phyloP scores from a whole-genome alignment of 2,329 filamentous ascomycete species.

The Pseudocercospora pini-densiflorae region DNA sequence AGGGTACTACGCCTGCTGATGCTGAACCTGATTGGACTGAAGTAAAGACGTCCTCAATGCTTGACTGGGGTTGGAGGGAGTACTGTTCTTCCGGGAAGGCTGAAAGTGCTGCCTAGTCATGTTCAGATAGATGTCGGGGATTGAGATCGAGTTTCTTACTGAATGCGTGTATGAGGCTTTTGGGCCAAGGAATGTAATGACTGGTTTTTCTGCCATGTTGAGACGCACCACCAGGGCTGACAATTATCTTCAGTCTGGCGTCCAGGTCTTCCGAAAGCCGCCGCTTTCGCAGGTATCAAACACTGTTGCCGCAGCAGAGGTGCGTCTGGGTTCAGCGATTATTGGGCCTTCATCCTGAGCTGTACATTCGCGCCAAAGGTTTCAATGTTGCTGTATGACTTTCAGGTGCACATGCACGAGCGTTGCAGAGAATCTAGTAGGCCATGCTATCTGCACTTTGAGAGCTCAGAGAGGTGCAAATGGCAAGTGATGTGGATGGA shows the following conservation, averaged over 20 bases:
- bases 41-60: conserved; percentile 74
- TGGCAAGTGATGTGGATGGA: background rate
- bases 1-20: conserved; percentile 81
- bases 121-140: too few relatives aligned
- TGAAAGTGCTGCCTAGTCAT: conserved; percentile 28
- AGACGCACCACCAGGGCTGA: background rate
- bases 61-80: conserved; percentile 46
- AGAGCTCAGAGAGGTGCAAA: background rate
- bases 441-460: background rate
- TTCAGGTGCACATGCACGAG: background rate
- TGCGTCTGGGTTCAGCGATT: background rate
- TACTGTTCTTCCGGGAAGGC: conserved; percentile 28
- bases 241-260: background rate
- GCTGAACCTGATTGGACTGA: conserved; percentile 70
- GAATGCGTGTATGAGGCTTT: conserved; percentile 72
- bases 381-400: background rate
- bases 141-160: conserved; percentile 47
- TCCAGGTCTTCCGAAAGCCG: background rate
- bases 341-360: background rate
- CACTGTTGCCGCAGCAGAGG: too few relatives aligned
- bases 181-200: conserved; percentile 65
- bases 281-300: background rate
- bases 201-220: conserved; percentile 20
- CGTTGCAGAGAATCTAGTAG: background rate
- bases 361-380: background rate